These are phyloP conservation scores for Piromyces finnis DNA, from an alignment of 192 early-diverging fungal genomes.

Conservation along the genomic window DNA sequence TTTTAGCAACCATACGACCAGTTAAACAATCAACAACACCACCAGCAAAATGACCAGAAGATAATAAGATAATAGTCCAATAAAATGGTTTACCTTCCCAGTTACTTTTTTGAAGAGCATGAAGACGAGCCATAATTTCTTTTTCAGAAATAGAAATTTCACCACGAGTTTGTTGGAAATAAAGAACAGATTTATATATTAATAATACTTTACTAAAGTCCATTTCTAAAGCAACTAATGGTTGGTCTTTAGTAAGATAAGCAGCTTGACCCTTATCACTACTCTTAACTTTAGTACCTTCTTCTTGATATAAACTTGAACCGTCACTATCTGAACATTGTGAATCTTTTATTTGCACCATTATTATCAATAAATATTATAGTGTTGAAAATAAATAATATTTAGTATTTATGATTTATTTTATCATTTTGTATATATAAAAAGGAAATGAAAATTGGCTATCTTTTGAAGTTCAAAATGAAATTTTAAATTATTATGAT, in stretches of 20 bases:
- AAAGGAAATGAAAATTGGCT: too few relatives aligned
- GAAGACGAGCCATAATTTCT: neutral
- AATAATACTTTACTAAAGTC: neutral
- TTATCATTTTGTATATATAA: too few relatives aligned
- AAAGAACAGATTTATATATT: neutral
- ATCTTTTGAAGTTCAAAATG: too few relatives aligned
- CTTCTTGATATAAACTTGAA: neutral
- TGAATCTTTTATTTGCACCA: neutral
- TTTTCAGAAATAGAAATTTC: neutral
- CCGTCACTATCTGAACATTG: neutral
- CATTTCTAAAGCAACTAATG: neutral
- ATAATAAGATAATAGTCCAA: neutral
- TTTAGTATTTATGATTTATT: too few relatives aligned
- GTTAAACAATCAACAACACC: slow-evolving; percentile 56
- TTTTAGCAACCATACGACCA: slow-evolving; percentile 52
- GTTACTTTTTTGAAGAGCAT: neutral
- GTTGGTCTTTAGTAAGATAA: neutral
- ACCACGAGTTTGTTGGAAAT: neutral
- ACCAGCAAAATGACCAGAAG: slow-evolving; percentile 54
- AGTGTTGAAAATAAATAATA: too few relatives aligned
- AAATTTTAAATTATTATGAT: neutral
- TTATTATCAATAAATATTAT: too few relatives aligned
- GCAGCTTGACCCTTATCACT: neutral
- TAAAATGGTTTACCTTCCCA: neutral
- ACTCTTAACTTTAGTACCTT: neutral